Evolutionary conservation across 2,329 filamentous ascomycete genomes (phyloP).

Genomic region (Venturia effusa): DNA sequence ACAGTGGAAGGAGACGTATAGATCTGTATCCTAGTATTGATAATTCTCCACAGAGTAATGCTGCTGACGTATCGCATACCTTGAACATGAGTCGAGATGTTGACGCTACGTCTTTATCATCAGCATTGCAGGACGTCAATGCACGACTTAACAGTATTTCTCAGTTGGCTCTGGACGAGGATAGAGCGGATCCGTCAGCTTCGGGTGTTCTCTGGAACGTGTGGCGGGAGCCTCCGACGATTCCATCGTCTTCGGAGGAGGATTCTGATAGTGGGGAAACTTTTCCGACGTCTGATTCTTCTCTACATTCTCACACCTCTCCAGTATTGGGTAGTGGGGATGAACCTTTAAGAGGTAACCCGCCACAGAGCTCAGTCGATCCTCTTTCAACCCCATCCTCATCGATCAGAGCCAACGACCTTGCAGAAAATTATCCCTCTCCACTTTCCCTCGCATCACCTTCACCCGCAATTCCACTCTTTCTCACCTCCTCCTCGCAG

Average conservation of each 20-base stretch:
- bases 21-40: not conserved
- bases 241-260: not conserved
- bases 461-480: not conserved
- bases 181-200: not conserved
- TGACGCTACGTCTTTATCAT: not conserved
- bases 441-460: not conserved
- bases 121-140: not conserved
- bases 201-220: not conserved
- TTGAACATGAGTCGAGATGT: not conserved
- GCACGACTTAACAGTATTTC: not conserved
- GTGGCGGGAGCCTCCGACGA: not conserved
- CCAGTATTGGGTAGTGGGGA: not conserved
- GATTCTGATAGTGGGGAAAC: not conserved
- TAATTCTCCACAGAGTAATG: not conserved
- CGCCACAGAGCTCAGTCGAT: not conserved
- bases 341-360: not conserved
- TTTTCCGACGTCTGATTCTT: not conserved
- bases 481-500: not conserved
- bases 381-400: not conserved
- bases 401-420: no score
- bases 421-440: not conserved
- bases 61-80: not conserved
- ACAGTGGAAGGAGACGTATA: not conserved
- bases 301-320: not conserved
- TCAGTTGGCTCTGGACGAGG: not conserved